Conservation (phyloP, 164 flowering plant species). For the Umbilicus rupestris region DNA sequence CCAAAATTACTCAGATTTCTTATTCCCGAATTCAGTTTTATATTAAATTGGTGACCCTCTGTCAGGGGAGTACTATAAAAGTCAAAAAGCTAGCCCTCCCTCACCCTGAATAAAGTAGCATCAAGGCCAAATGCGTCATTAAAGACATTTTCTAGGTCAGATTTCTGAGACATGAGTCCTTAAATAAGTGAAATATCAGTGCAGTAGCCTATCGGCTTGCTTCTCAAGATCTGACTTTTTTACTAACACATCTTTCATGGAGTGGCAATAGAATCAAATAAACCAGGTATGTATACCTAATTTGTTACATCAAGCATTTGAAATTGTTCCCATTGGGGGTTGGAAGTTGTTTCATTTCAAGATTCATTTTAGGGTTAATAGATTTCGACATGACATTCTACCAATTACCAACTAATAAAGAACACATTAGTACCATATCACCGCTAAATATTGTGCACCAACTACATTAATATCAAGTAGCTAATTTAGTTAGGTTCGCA, state of each 20-base stretch:
- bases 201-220: not conserved
- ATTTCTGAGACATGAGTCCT: not conserved
- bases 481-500: too few species aligned
- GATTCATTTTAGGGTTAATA: not conserved
- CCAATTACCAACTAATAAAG: not conserved
- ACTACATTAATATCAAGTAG: not conserved
- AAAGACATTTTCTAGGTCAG: conserved; percentile 1
- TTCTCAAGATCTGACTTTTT: not conserved
- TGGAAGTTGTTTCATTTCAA: not conserved
- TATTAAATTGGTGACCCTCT: not conserved
- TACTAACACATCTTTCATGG: not conserved
- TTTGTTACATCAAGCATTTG: not conserved
- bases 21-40: conserved; percentile 4
- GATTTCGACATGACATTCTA: conserved; percentile 4
- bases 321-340: not conserved
- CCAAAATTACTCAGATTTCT: not conserved
- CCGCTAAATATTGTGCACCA: not conserved
- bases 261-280: not conserved
- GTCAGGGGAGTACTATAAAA: not conserved
- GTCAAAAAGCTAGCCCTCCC: conserved; percentile 4
- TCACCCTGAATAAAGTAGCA: not conserved
- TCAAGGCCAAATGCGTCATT: not conserved
- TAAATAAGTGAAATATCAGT: not conserved
- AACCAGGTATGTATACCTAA: too few species aligned
- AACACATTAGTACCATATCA: not conserved